These are phyloP conservation scores for Alternaria longipes DNA, from an alignment of 2,329 filamentous ascomycete genomes.

Conservation along the genomic window DNA sequence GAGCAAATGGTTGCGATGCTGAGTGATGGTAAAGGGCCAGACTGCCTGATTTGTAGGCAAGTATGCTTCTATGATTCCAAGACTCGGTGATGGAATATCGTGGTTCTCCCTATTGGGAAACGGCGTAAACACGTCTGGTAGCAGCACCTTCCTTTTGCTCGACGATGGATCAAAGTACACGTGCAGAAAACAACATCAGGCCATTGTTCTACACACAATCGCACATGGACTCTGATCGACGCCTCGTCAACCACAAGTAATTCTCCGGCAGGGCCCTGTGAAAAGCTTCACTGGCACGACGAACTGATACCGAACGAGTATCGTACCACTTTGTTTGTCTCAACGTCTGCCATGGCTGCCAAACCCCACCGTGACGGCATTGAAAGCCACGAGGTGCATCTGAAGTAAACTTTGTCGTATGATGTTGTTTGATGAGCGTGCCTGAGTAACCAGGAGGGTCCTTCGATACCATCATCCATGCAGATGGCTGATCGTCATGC, in stretches of 20 bases:
- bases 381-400: slow-evolving; percentile 27
- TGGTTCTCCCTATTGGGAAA: slow-evolving; percentile 25
- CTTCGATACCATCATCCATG: slow-evolving; percentile 26
- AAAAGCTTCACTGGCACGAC: slow-evolving; percentile 23
- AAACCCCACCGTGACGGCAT: slow-evolving; percentile 18
- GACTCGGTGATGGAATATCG: not conserved
- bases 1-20: slow-evolving; percentile 14
- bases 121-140: slow-evolving; percentile 22
- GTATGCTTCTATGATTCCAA: not conserved
- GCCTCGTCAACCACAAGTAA: slow-evolving; percentile 7
- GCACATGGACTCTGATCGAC: slow-evolving; percentile 11
- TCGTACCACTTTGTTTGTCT: slow-evolving; percentile 47
- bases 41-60: not conserved
- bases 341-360: slow-evolving; percentile 31
- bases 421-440: slow-evolving; percentile 45
- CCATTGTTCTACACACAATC: slow-evolving; percentile 37
- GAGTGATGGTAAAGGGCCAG: slow-evolving; percentile 21
- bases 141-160: not conserved
- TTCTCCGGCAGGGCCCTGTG: slow-evolving; percentile 16
- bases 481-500: slow-evolving; percentile 18
- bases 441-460: slow-evolving; percentile 24
- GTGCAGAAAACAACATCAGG: slow-evolving; percentile 42
- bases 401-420: slow-evolving; percentile 51
- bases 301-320: slow-evolving; percentile 40
- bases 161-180: slow-evolving; percentile 7